phyloP scores from a whole-genome alignment of 2,329 filamentous ascomycete genomes.

The Apiospora saccharicola region DNA sequence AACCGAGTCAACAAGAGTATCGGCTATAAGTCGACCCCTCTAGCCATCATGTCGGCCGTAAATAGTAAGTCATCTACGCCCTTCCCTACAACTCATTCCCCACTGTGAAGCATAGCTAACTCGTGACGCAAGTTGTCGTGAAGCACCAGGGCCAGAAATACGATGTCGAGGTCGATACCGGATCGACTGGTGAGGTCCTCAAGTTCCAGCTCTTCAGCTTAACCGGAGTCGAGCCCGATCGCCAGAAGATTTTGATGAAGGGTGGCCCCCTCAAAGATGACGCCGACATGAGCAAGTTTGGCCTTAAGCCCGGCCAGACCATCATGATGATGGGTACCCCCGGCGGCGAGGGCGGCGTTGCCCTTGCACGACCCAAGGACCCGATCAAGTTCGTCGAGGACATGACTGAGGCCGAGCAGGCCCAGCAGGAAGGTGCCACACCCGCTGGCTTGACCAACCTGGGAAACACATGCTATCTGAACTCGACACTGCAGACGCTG shows the following conservation, averaged over 20 bases:
- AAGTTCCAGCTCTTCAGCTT: conserved; percentile 96
- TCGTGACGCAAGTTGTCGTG: conserved; percentile 72
- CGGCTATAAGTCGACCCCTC: conserved; percentile 13
- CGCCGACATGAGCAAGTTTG: conserved; percentile 81
- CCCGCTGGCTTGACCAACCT: conserved; percentile 90
- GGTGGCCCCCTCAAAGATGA: conserved; percentile 96
- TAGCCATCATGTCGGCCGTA: conserved; percentile 39
- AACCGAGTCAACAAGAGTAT: conserved; percentile 8
- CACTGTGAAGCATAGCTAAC: conserved; percentile 34
- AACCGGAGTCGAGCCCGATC: conserved; percentile 93
- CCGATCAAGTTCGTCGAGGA: conserved; percentile 91
- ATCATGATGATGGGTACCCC: conserved; percentile 99
- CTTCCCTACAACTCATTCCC: not conserved
- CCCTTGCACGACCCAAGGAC: conserved; percentile 77
- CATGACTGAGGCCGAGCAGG: conserved; percentile 94
- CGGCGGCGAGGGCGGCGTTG: conserved; percentile 65
- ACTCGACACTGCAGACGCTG: conserved; percentile 93
- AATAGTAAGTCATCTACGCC: conserved; percentile 33
- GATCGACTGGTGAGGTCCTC: conserved; percentile 87
- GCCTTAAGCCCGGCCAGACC: conserved; percentile 82
- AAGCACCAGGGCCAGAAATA: conserved; percentile 97
- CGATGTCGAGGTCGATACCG: conserved; percentile 88
- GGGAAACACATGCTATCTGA: conserved; percentile 98
- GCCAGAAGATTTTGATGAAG: conserved; percentile 95
- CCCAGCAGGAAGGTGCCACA: conserved; percentile 81